Evolutionary conservation across 2,329 filamentous ascomycete genomes (phyloP), one percentile per base, ranked within the genome.

Genomic region (Aspergillus oerlinghausenensis): DNA sequence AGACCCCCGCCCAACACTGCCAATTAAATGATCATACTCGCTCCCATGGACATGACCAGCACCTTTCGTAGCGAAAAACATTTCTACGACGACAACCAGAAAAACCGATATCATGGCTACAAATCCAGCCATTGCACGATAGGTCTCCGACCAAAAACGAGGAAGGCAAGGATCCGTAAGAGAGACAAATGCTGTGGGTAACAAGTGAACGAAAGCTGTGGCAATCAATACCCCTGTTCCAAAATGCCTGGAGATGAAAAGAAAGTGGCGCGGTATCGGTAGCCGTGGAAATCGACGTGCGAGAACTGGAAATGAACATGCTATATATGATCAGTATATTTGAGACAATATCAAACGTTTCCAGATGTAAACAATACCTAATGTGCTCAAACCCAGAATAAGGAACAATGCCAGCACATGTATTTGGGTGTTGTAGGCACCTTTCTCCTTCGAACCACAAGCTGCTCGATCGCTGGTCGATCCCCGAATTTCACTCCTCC

Each of bases 21-120:
- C 62, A 48, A 76, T 75, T 25, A 77, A 55, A 38, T 75, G 75
- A 59, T 82, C 79, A 60, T 81, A 83, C 57, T 82, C 81, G 32
- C 72, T 78, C 11, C 77, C 74, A 67, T 87, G 84, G 50, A 80
- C 78, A 67, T 87, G 84, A 17, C 79, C 79, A 8, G 83, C 84
- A 4, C 85, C 85, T 68, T 82, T 81, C 53, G 87, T 88, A 0
- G 91, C 92, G 64, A 97, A 87, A 71, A 92, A 91, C 76, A 94
- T 96, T 73, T 97, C 93, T 52, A 97, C 82, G 2, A 85, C 84
- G 6, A 96, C 90, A 3, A 97, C 92, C 3, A 89, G 77, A 57
- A 96, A 80, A n/a, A 90, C 89, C 10, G 89, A 86, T 9, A 86
- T 73, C 89, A 96, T 93, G 55, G 90, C 88, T 49, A 96, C 84